Evolutionary conservation across 1,139 yeast species (phyloP).

Genomic region (Protomyces inouyei): DNA sequence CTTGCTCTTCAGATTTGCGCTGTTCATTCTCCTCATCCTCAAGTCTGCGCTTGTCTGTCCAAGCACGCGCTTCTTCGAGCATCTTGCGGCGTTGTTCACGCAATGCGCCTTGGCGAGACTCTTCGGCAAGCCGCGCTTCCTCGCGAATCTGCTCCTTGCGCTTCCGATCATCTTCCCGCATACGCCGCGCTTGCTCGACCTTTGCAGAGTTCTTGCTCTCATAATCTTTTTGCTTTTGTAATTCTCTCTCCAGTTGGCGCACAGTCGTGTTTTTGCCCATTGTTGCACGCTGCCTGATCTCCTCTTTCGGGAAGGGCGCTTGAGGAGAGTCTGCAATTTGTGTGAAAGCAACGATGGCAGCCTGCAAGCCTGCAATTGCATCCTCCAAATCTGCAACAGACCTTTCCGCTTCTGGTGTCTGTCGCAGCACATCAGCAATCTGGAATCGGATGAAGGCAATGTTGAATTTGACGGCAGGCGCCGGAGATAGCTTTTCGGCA

Average conservation of each 20-base stretch:
- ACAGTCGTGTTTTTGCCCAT: conserved; percentile 74
- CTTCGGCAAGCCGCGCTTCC: conserved; percentile 12
- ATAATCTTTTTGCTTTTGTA: conserved; percentile 67
- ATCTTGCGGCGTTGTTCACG: conserved; percentile 20
- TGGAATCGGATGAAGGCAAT: conserved; percentile 81
- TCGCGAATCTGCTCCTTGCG: not conserved
- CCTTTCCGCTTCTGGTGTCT: conserved; percentile 57
- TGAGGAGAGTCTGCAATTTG: conserved; percentile 55
- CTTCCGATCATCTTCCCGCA: conserved; percentile 24
- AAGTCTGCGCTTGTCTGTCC: conserved; percentile 20
- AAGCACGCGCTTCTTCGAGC: conserved; percentile 23
- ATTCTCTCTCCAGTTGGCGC: conserved; percentile 63
- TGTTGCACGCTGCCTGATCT: conserved; percentile 75
- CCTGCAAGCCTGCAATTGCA: conserved; percentile 55
- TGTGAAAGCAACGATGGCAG: conserved; percentile 59
- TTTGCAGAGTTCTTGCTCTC: conserved; percentile 43
- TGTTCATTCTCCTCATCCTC: conserved; percentile 25
- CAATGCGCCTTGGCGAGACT: conserved; percentile 9
- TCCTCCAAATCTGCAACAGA: conserved; percentile 56
- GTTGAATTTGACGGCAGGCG: conserved; percentile 60
- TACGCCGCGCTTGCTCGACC: conserved; percentile 27
- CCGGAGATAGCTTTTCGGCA: conserved; percentile 36
- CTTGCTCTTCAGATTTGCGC: conserved; percentile 20
- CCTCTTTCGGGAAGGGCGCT: conserved; percentile 73
- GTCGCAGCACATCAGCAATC: conserved; percentile 74